Conservation (phyloP, 73 alveolate genomes). For the Paramecium tetraurelia region DNA sequence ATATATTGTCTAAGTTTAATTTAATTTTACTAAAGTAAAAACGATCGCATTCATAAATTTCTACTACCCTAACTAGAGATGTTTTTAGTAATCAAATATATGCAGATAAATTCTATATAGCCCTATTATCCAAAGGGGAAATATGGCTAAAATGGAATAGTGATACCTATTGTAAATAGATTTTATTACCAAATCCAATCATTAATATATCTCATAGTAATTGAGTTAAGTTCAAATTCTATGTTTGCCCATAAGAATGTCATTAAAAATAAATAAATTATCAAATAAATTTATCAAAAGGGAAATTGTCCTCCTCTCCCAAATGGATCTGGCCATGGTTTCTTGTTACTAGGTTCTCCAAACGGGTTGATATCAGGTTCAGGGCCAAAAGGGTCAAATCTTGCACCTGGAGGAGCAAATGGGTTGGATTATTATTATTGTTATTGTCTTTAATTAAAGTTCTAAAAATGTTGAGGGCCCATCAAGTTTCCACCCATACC, state of each 20-base stretch:
- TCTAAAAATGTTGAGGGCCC: constrained; percentile 15
- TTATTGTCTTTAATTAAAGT: background rate
- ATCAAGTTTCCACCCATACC: background rate
- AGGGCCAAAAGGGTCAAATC: constrained; percentile 48
- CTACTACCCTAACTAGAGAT: background rate
- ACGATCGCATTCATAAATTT: background rate
- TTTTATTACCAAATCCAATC: constrained; percentile 1
- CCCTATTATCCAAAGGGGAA: constrained; percentile 8
- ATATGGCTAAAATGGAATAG: background rate
- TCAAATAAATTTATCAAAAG: background rate
- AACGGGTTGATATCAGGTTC: constrained; percentile 25
- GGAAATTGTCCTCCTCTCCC: constrained; percentile 3
- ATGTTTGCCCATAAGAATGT: background rate
- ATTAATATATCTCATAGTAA: background rate
- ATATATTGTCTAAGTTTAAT: background rate
- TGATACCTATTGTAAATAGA: background rate
- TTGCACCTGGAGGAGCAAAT: constrained; percentile 23
- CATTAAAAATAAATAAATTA: background rate
- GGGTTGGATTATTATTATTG: background rate
- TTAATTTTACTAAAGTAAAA: background rate
- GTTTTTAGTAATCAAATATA: background rate
- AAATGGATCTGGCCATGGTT: background rate
- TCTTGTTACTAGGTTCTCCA: background rate
- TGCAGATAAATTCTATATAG: background rate
- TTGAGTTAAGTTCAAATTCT: background rate